Evolutionary conservation across 495 filamentous ascomycete species (phyloP), one percentile per base, ranked within the genome.

Genomic region (Daldinia vernicosa): DNA sequence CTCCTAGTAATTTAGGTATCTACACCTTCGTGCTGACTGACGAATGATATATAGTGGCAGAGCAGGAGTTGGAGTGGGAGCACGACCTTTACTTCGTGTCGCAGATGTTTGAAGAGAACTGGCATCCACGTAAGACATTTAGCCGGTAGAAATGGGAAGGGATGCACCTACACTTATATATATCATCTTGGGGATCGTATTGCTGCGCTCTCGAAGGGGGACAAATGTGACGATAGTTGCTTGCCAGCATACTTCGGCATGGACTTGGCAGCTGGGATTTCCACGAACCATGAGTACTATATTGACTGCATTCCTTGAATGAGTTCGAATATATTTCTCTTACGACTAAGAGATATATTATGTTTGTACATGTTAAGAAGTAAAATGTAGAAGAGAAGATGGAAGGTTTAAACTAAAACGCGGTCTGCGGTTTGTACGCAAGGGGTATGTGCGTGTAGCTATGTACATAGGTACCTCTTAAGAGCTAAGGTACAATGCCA

Each of bases 1-100:
- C n/a, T 24, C 4, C 19, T n/a, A 28, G 39, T 17, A 3, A 45
- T 17, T 35, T 14, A 14, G 12, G 33, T 35, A 14, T 4, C 32
- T 33, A 12, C 17, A 14, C 11, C 14, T 28, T 17, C 53, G 56
- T 40, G 26, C 58, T 73, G 40, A 70, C 52, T 19, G 30, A 28
- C 15, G 6, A 55, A 28, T 9, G 4, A 35, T 19, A 32, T 3
- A 28, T 2, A 71, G 57, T 43, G n/a, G 39, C 12, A 30, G n/a
- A 22, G 17, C 9, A 39, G 15, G 1, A 28, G 15, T 52, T 60
- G 11, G 52, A 39, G 22, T 79, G 75, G 75, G 77, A 79, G 9
- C 28, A 78, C 28, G 73, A 77, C 12, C 71, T 77, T 4, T 74
- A 66, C n/a, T 77, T 76, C 33, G 74, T 76, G 5, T 77, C 77